Conservation (phyloP, 1,139 yeast species). For the Magnusiomyces magnusii region DNA sequence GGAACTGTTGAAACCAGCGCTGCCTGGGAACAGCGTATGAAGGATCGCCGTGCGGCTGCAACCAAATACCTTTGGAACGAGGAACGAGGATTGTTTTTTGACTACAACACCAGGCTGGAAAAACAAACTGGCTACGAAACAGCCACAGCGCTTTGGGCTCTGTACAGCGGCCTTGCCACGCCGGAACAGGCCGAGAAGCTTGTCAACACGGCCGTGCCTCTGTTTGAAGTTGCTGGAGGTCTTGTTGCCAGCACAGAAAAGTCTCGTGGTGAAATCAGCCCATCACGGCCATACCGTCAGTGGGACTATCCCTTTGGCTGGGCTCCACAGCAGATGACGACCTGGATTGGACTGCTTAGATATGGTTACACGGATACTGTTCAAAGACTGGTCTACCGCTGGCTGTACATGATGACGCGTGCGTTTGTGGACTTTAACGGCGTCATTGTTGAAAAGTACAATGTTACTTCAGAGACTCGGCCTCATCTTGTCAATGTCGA, state of each 20-base stretch:
- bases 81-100: constrained; percentile 68
- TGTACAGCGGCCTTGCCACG: constrained; percentile 78
- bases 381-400: constrained; percentile 68
- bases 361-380: constrained; percentile 67
- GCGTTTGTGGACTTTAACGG: constrained; percentile 94
- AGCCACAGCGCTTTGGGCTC: constrained; percentile 88
- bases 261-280: constrained; percentile 65
- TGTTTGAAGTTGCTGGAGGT: constrained; percentile 85
- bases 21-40: constrained; percentile 56
- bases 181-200: constrained; percentile 63
- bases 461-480: constrained; percentile 72
- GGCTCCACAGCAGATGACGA: constrained; percentile 97
- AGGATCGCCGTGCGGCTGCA: constrained; percentile 46
- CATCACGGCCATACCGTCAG: constrained; percentile 77
- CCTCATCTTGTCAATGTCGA: constrained; percentile 95
- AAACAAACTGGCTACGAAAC: constrained; percentile 65
- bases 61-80: constrained; percentile 82
- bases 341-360: constrained; percentile 78
- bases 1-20: constrained; percentile 44
- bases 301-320: constrained; percentile 99
- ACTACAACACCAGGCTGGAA: constrained; percentile 60
- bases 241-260: constrained; percentile 75
- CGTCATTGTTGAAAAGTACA: constrained; percentile 92
- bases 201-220: constrained; percentile 52
- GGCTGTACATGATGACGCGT: constrained; percentile 85